phyloP scores from a whole-genome alignment of 305 asterid genomes.

The Lippia alba region DNA sequence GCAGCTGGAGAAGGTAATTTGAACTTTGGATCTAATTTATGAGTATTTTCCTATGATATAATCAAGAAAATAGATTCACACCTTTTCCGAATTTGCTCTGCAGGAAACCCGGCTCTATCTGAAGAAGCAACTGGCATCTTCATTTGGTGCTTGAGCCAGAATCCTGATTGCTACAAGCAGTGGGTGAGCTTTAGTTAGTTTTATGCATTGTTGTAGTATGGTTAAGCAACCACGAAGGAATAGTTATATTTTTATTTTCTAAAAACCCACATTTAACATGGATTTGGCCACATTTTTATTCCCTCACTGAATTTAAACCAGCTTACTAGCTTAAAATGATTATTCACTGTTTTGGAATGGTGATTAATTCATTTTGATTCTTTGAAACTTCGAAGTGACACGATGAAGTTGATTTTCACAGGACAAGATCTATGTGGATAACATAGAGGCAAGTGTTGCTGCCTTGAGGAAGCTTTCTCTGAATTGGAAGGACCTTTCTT shows the following conservation, averaged over 20 bases:
- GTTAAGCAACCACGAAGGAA: background rate
- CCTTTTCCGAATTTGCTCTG: conserved; percentile 32
- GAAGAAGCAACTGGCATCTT: conserved; percentile 71
- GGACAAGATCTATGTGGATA: conserved; percentile 67
- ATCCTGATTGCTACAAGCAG: conserved; percentile 74
- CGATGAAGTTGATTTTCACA: conserved; percentile 36
- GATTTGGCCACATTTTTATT: background rate
- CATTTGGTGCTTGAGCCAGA: conserved; percentile 78
- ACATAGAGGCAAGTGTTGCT: conserved; percentile 68
- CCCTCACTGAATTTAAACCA: too few species aligned
- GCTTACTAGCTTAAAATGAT: too few species aligned
- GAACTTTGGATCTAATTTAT: background rate
- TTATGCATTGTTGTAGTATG: background rate
- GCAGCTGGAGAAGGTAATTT: conserved; percentile 75
- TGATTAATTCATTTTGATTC: background rate
- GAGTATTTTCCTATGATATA: too few species aligned
- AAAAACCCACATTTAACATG: background rate
- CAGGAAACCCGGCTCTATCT: conserved; percentile 70
- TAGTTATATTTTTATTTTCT: background rate
- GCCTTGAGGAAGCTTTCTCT: conserved; percentile 62
- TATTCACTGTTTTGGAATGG: background rate
- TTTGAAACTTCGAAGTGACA: conserved; percentile 3
- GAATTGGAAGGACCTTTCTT: conserved; percentile 61
- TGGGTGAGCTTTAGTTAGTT: conserved; percentile 60
- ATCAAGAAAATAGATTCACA: background rate